A percentile compares a stretch with the other conserved stretches of the same genome.
Conservation (phyloP, 2,329 filamentous ascomycete species). For the Akanthomyces lecanii region DNA sequence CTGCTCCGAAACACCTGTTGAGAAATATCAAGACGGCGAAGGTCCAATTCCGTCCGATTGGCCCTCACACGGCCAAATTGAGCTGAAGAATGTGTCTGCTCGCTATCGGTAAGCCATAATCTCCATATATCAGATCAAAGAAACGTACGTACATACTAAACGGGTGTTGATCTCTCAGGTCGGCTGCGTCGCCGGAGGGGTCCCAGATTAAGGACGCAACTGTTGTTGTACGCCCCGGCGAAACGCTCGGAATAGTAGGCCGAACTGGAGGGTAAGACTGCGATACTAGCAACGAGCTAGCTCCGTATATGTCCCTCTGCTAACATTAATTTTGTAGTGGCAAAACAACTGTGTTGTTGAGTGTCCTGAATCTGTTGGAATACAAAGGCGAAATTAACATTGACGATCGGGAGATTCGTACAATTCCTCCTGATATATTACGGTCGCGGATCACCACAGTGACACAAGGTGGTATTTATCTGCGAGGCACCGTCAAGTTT, state of each 20-base stretch:
- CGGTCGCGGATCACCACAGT: conserved; percentile 7
- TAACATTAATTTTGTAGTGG: neutral
- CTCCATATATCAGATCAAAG: neutral
- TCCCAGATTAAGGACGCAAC: neutral
- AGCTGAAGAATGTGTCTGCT: conserved; percentile 1
- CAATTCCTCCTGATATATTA: neutral
- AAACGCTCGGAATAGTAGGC: conserved; percentile 5
- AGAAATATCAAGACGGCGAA: neutral
- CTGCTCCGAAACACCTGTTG: neutral
- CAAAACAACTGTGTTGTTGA: conserved; percentile 4
- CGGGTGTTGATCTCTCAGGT: too few species aligned
- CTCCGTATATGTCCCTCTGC: neutral
- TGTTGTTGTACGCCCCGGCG: neutral
- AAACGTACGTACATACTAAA: too few species aligned
- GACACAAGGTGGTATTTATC: neutral
- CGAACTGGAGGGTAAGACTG: conserved; percentile 4
- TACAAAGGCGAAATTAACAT: conserved; percentile 8
- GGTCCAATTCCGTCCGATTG: neutral
- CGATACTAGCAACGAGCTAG: too few species aligned
- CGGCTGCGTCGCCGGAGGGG: neutral
- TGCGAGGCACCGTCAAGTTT: neutral
- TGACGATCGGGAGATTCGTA: conserved; percentile 5
- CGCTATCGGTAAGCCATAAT: neutral
- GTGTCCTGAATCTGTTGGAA: neutral
- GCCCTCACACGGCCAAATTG: neutral